Evolutionary conservation across 345 rosid species (phyloP).

Genomic region (Populus nigra): DNA sequence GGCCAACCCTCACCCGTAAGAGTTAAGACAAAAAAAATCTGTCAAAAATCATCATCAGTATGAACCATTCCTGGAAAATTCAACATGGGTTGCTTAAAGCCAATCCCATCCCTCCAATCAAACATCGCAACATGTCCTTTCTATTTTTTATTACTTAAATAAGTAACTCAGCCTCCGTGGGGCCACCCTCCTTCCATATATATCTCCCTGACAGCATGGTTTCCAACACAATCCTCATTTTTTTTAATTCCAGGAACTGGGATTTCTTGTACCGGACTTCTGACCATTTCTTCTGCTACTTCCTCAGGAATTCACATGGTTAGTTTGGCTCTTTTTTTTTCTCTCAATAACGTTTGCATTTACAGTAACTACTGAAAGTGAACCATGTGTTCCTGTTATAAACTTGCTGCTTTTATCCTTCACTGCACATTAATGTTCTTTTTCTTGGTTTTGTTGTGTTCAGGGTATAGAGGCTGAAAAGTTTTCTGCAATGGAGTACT

Average conservation of each 20-base stretch:
- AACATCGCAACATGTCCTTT: slow-evolving; percentile 10
- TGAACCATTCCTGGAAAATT: not conserved
- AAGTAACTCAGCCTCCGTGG: slow-evolving; percentile 1
- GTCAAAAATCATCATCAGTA: not conserved
- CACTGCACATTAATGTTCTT: not conserved
- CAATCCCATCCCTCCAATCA: slow-evolving; percentile 5
- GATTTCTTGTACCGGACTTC: not conserved
- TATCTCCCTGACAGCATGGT: slow-evolving; percentile 9
- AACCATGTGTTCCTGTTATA: not conserved
- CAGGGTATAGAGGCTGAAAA: slow-evolving; percentile 51
- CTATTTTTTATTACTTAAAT: slow-evolving; percentile 7
- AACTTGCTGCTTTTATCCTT: not conserved
- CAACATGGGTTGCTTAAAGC: not conserved
- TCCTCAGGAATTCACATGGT: slow-evolving; percentile 7
- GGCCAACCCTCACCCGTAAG: slow-evolving; percentile 45
- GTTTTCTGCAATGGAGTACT: slow-evolving; percentile 44
- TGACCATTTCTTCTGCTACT: not conserved
- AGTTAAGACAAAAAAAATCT: slow-evolving; percentile 5
- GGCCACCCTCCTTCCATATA: slow-evolving; percentile 17
- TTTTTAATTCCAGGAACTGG: not conserved
- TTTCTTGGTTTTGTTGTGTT: not conserved
- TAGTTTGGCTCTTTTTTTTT: not conserved
- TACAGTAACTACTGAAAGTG: not conserved
- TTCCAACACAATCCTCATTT: slow-evolving; percentile 6
- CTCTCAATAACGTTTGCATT: slow-evolving; percentile 10